phyloP scores from a whole-genome alignment of 2,329 filamentous ascomycete species.

The Aspergillus piperis region DNA sequence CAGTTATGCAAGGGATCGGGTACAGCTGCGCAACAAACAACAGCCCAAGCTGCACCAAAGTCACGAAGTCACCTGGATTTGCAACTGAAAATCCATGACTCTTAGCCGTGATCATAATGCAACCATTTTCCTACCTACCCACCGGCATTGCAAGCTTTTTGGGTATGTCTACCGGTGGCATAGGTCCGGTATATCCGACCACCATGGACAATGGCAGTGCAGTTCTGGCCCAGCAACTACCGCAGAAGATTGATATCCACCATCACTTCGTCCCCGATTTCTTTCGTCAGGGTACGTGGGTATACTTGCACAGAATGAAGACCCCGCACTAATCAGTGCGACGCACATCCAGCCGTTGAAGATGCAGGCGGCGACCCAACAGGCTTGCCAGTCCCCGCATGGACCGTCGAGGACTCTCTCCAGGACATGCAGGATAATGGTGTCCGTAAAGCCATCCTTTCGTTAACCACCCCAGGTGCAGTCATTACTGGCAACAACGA shows the following conservation, averaged over 20 bases:
- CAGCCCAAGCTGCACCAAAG: neutral
- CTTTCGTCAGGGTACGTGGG: neutral
- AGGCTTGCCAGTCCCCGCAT: constrained; percentile 12
- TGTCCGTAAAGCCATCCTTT: constrained; percentile 14
- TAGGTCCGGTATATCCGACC: neutral
- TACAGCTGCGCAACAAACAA: neutral
- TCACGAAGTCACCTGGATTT: too few species aligned
- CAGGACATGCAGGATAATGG: constrained; percentile 6
- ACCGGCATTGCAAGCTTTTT: neutral
- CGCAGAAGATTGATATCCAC: neutral
- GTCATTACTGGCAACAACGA: constrained; percentile 3
- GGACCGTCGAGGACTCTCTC: constrained; percentile 7
- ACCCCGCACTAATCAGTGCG: neutral
- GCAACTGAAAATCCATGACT: too few species aligned
- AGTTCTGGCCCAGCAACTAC: neutral
- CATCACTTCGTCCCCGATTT: constrained; percentile 1
- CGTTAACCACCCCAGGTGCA: constrained; percentile 14
- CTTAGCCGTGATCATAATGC: neutral
- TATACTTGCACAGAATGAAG: too few species aligned
- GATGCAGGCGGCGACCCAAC: neutral
- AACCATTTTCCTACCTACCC: neutral
- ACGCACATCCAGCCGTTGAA: neutral
- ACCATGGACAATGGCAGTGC: neutral
- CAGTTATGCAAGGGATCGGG: neutral
- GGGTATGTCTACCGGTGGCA: neutral